Conservation (phyloP, 2,329 filamentous ascomycete species). For the Juglanconis juglandina region DNA sequence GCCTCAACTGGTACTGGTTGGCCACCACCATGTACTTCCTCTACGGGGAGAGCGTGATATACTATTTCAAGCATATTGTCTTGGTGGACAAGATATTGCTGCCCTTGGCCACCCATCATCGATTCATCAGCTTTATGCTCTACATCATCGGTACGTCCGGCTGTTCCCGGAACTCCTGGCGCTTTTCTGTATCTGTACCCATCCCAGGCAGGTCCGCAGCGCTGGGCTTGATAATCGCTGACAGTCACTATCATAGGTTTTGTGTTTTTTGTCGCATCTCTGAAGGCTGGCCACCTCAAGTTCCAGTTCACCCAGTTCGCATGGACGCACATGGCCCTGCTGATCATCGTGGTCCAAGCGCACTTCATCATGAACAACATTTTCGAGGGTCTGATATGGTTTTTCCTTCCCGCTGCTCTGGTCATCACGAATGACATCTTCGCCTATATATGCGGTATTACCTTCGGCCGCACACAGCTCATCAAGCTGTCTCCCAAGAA, state of each 20-base stretch:
- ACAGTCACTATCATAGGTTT: constrained; percentile 60
- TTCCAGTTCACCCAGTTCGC: constrained; percentile 99
- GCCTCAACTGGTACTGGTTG: constrained; percentile 97
- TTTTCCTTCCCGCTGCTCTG: constrained; percentile 89
- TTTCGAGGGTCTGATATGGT: constrained; percentile 99
- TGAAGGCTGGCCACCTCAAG: constrained; percentile 93
- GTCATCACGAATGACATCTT: constrained; percentile 99
- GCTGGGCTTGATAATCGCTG: constrained; percentile 11
- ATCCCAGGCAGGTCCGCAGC: not conserved
- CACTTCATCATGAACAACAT: constrained; percentile 99
- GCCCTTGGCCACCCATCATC: constrained; percentile 91
- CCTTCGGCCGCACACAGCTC: constrained; percentile 90
- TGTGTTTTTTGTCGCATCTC: constrained; percentile 92
- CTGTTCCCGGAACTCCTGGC: not conserved
- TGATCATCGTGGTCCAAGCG: constrained; percentile 94
- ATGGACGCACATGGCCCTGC: constrained; percentile 99
- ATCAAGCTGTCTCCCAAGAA: constrained; percentile 99
- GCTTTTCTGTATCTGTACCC: not conserved
- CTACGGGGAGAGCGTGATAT: constrained; percentile 97
- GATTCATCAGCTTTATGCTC: constrained; percentile 97
- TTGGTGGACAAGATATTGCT: constrained; percentile 89
- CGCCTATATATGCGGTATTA: constrained; percentile 95
- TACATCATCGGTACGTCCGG: constrained; percentile 83
- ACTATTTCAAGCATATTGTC: constrained; percentile 99
- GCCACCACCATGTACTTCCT: constrained; percentile 99